phyloP scores from a whole-genome alignment of 2,329 filamentous ascomycete species.

The Fusarium anthophilum region DNA sequence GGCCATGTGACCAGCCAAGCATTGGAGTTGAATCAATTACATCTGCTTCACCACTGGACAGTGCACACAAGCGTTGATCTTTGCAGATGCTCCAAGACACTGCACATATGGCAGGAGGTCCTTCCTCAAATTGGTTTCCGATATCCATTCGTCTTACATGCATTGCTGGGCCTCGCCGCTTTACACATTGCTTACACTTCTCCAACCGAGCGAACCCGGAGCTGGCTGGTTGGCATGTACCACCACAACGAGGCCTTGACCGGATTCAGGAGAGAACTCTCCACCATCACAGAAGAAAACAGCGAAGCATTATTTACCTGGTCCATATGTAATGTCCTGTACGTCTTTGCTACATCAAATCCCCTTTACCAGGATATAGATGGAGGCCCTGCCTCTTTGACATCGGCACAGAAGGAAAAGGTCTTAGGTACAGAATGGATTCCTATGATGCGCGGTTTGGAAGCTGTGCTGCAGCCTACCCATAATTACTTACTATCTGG shows the following conservation, averaged over 20 bases:
- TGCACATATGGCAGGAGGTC: background rate
- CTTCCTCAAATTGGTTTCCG: background rate
- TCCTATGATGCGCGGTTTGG: background rate
- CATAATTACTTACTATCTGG: background rate
- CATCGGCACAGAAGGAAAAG: background rate
- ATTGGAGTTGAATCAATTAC: background rate
- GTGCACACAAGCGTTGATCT: background rate
- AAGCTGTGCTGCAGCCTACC: background rate
- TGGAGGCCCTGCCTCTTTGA: fast-evolving
- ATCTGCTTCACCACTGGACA: background rate
- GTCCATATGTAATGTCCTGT: background rate
- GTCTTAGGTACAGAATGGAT: background rate
- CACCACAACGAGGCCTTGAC: background rate
- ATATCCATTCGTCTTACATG: background rate
- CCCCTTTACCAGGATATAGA: background rate
- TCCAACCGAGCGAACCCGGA: fast-evolving
- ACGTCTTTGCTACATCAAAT: background rate
- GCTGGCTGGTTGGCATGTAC: background rate
- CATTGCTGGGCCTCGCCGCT: background rate
- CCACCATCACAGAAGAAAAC: background rate
- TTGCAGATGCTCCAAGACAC: background rate
- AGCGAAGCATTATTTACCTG: background rate
- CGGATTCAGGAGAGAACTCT: background rate
- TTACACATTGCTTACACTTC: background rate
- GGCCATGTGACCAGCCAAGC: fast-evolving